phyloP scores from a whole-genome alignment of 768 basidiomycete genomes.

The Leccinum boreale region DNA sequence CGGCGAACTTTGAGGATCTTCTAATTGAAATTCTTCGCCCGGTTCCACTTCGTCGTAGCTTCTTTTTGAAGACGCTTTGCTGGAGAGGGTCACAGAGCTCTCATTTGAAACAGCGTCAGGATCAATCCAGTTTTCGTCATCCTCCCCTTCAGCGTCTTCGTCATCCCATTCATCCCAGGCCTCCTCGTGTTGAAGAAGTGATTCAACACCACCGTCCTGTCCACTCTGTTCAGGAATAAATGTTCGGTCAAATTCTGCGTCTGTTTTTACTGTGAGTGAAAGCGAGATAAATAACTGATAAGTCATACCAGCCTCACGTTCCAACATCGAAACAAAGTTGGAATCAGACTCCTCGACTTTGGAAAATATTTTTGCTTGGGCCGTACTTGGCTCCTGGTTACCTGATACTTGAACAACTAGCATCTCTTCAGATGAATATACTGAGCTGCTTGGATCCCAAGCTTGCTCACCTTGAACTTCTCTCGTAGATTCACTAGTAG shows the following conservation, averaged over 20 bases:
- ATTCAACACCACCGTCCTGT: conserved; percentile 19
- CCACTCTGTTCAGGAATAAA: conserved; percentile 14
- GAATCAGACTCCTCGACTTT: conserved; percentile 29
- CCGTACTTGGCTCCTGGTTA: conserved; percentile 12
- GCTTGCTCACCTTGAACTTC: conserved; percentile 11
- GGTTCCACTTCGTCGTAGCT: conserved; percentile 46
- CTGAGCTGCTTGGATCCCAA: not conserved
- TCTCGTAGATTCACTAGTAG: conserved; percentile 2
- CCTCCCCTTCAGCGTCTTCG: conserved; percentile 45
- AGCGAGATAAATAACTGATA: not conserved
- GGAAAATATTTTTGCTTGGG: conserved; percentile 4
- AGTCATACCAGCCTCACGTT: conserved; percentile 30
- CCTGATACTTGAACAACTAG: conserved; percentile 5
- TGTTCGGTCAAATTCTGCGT: conserved; percentile 27
- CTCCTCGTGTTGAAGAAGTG: conserved; percentile 11
- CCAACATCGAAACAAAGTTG: conserved; percentile 24
- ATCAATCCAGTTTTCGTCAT: conserved; percentile 43
- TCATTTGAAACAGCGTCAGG: conserved; percentile 47
- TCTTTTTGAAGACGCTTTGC: conserved; percentile 50
- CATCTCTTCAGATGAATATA: conserved; percentile 2
- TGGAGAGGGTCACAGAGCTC: conserved; percentile 56
- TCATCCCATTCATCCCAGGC: conserved; percentile 33
- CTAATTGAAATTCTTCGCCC: conserved; percentile 35
- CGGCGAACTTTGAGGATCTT: conserved; percentile 40
- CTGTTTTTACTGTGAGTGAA: conserved; percentile 11